Conservation (phyloP, 1,284 basidiomycete species). For the Stereum hirsutum region DNA sequence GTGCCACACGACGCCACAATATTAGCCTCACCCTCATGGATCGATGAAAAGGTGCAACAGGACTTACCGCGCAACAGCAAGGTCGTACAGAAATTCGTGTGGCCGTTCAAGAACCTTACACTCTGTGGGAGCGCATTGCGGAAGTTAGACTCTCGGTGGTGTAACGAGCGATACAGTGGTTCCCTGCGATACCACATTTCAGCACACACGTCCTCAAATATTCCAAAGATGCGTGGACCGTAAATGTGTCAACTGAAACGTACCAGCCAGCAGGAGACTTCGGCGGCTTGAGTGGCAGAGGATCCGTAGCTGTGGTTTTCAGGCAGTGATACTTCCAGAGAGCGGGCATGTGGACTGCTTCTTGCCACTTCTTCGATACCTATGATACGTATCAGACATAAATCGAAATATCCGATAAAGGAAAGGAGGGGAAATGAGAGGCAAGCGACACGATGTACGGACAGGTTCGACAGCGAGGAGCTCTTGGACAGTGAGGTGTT, state of each 20-base stretch:
- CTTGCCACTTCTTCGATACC: conserved; percentile 74
- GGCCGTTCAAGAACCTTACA: conserved; percentile 72
- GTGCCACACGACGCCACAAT: background rate
- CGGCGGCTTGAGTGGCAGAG: conserved; percentile 55
- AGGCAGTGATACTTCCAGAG: conserved; percentile 77
- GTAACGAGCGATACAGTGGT: conserved; percentile 71
- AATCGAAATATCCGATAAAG: background rate
- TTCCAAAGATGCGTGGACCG: too few species aligned
- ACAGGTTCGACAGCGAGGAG: conserved; percentile 52
- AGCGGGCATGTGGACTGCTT: conserved; percentile 57
- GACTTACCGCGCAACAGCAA: conserved; percentile 58
- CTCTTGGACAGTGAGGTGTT: conserved; percentile 54
- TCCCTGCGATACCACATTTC: conserved; percentile 57
- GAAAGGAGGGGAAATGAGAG: background rate
- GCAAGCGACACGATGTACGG: conserved; percentile 14
- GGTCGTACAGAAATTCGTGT: conserved; percentile 85
- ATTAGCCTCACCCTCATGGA: too few species aligned
- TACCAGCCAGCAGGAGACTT: conserved; percentile 64
- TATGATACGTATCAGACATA: conserved; percentile 17
- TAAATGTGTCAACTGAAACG: conserved; percentile 15
- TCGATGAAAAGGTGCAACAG: background rate
- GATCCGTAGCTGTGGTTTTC: conserved; percentile 66
- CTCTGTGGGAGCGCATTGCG: conserved; percentile 65
- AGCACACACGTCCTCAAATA: too few species aligned
- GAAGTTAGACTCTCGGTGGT: conserved; percentile 86